These are phyloP conservation scores for Telopea speciosissima DNA, from an alignment of 177 flowering plant genomes.

Conservation along the genomic window DNA sequence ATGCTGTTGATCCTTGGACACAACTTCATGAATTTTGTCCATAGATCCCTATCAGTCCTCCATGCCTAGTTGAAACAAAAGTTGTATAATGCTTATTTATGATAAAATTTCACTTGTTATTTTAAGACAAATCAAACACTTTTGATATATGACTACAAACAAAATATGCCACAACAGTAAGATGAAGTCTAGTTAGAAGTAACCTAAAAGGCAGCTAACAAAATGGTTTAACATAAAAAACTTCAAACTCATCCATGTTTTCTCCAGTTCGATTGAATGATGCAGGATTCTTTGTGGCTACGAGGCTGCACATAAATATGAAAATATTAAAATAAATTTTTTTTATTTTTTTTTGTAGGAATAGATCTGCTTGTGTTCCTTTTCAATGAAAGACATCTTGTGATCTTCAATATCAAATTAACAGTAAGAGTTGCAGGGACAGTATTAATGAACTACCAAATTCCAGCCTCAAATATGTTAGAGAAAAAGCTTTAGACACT, in stretches of 20 bases:
- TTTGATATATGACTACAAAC: too few relatives aligned
- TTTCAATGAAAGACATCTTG: too few relatives aligned
- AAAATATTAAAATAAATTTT: not conserved
- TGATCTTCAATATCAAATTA: too few relatives aligned
- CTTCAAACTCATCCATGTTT: slow-evolving; percentile 99
- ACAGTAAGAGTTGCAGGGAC: too few relatives aligned
- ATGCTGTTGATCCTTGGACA: slow-evolving; percentile 97
- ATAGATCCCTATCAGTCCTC: slow-evolving; percentile 99
- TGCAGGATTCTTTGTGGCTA: slow-evolving; percentile 94
- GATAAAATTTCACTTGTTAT: not conserved
- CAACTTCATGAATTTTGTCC: slow-evolving; percentile 99
- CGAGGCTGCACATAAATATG: slow-evolving; percentile 53
- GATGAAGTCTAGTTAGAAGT: not conserved
- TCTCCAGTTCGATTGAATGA: slow-evolving; percentile 98
- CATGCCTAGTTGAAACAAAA: slow-evolving; percentile 56
- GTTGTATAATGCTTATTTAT: not conserved
- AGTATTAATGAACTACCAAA: too few relatives aligned
- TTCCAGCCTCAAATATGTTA: too few relatives aligned
- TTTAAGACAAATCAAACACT: not conserved
- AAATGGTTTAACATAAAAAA: slow-evolving; percentile 95
- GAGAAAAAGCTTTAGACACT: too few relatives aligned
- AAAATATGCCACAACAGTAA: not conserved
- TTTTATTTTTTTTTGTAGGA: too few relatives aligned
- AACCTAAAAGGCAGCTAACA: slow-evolving; percentile 92
- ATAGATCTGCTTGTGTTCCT: too few relatives aligned